These are phyloP conservation scores for Trypanosoma vivax DNA, from an alignment of 208 protist genomes.

Conservation along the genomic window DNA sequence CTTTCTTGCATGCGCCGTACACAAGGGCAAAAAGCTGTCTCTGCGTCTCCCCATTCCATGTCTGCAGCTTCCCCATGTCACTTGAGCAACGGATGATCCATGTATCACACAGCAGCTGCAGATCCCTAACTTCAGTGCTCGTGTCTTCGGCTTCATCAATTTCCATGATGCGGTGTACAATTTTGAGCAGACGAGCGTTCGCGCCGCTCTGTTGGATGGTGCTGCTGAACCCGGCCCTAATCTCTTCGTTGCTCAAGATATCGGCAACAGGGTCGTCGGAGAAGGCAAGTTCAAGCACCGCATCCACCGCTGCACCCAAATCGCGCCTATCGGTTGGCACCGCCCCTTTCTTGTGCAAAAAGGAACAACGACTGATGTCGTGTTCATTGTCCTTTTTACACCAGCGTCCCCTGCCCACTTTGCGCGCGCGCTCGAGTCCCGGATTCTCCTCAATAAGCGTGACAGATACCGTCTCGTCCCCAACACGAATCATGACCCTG, in stretches of 20 bases:
- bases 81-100: neutral
- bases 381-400: neutral
- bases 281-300: neutral
- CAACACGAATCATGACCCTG: neutral
- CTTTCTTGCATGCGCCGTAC: neutral
- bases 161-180: neutral
- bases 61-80: neutral
- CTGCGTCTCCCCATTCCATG: neutral
- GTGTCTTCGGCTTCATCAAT: neutral
- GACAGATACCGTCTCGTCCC: neutral
- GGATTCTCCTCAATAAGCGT: neutral
- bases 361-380: neutral
- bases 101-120: conserved; percentile 1
- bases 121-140: neutral
- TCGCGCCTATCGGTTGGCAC: neutral
- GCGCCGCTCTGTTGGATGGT: neutral
- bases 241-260: neutral
- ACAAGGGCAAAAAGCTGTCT: neutral
- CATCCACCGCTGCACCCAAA: neutral
- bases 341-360: neutral
- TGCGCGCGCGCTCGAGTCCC: neutral
- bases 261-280: neutral
- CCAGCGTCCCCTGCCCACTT: neutral
- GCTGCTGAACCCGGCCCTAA: neutral
- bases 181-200: neutral